Evolutionary conservation across 1,139 yeast species (phyloP), one percentile per base, ranked within the genome.

Genomic region (Pichiaceae sp.): DNA sequence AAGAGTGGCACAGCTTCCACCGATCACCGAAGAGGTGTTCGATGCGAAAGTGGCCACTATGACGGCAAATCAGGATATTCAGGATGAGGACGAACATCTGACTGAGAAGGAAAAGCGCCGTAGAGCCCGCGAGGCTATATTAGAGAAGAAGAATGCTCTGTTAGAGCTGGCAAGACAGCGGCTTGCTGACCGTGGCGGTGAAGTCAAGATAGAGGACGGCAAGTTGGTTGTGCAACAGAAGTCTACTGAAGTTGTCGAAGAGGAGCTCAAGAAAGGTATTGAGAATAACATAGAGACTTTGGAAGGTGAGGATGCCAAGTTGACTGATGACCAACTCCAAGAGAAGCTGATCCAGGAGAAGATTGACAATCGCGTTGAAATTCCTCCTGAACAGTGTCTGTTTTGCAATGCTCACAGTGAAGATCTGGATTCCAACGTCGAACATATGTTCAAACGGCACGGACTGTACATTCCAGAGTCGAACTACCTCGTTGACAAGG

Each of bases 401-500:
- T 87, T 91, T 55, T 87, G 95, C 48, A 68, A 73, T 36, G 72
- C 75, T 42, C 57, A 49, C 33, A 67, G 64, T 41, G 55, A 49
- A 11, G 55, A 60, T 18, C 48, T 70, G 24, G 89, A 82, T 35
- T 79, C 72, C 34, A 84, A 82, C 49, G 71, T 81, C 18, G 68
- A 68, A 21, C 95, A 89, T 57, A 80, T 91, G 93, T 77, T 73
- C 51, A 70, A 68, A 43, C 64, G 62, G 29, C 95, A 82, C 58
- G 96, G 97, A 1, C 66, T 91, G 34, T 91, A 82, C 47, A 68
- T 91, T 15, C 98, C 98, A 0, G 97, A 91, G 57, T 65, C 68
- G 41, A 70, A 72, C 20, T 91, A 74, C 53, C 66, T 91, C 38
- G 66, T 64, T 0, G 85, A 91, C 56, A 62, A 75, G 38, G 69